phyloP scores from a whole-genome alignment of 768 basidiomycete genomes.

The Macrocybe gigantea region DNA sequence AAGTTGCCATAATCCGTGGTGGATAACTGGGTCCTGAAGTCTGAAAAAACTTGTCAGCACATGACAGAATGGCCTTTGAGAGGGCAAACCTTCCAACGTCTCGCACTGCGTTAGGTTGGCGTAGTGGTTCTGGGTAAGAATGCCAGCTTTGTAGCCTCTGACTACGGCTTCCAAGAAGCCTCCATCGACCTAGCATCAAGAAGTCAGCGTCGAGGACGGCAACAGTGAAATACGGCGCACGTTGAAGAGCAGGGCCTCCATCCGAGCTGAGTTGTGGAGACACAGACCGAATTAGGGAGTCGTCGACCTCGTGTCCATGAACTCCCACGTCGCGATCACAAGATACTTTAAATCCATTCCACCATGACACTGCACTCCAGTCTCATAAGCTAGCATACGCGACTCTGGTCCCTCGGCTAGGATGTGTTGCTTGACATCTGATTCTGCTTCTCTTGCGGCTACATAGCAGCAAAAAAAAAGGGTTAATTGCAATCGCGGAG shows the following conservation, averaged over 20 bases:
- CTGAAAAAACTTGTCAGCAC: constrained; percentile 31
- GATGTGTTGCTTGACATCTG: too few relatives aligned
- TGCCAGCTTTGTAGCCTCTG: constrained; percentile 90
- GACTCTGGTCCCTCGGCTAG: too few relatives aligned
- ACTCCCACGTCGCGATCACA: too few relatives aligned
- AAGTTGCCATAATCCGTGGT: constrained; percentile 99
- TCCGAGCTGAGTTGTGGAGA: constrained; percentile 19
- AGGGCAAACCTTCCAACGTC: constrained; percentile 77
- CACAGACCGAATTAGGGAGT: too few relatives aligned
- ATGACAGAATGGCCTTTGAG: background rate
- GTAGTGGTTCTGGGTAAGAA: constrained; percentile 87
- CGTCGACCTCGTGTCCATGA: too few relatives aligned
- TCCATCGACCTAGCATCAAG: constrained; percentile 45
- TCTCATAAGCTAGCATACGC: too few relatives aligned
- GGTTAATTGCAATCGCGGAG: too few relatives aligned
- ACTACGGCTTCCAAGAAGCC: constrained; percentile 82
- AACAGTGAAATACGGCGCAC: constrained; percentile 31
- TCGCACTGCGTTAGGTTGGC: constrained; percentile 96
- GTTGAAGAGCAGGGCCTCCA: constrained; percentile 91
- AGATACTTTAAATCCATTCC: too few relatives aligned
- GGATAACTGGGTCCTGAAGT: constrained; percentile 92
- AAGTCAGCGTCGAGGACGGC: constrained; percentile 1
- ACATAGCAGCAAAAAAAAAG: too few relatives aligned
- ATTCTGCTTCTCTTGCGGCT: too few relatives aligned
- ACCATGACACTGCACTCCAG: too few relatives aligned